Evolutionary conservation across 805 yeast species (phyloP).

Genomic region (Yamadazyma takamatsuzukensis): DNA sequence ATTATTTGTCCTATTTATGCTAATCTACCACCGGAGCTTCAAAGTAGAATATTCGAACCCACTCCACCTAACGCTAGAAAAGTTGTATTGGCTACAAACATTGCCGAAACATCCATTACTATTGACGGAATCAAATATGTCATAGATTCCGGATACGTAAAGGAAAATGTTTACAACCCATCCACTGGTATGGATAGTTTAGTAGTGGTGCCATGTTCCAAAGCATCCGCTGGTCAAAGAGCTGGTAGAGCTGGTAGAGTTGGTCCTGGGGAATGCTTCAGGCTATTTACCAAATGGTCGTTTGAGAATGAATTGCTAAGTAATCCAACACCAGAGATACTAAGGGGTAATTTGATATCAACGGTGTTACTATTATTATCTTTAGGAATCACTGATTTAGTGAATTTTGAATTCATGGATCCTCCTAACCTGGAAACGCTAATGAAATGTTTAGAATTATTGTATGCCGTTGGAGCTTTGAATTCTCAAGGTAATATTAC

Average conservation of each 20-base stretch:
- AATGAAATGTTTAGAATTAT: slow-evolving; percentile 69
- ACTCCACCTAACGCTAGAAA: slow-evolving; percentile 78
- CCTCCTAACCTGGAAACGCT: slow-evolving; percentile 75
- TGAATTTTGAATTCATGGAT: slow-evolving; percentile 87
- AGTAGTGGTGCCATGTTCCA: slow-evolving; percentile 43
- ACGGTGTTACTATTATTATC: slow-evolving; percentile 76
- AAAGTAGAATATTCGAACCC: slow-evolving; percentile 77
- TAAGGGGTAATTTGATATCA: slow-evolving; percentile 74
- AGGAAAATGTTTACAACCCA: slow-evolving; percentile 41
- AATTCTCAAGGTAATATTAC: slow-evolving; percentile 79
- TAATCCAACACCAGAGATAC: slow-evolving; percentile 88
- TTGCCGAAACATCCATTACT: slow-evolving; percentile 55
- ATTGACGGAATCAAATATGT: slow-evolving; percentile 42
- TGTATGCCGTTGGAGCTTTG: slow-evolving; percentile 86
- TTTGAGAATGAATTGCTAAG: slow-evolving; percentile 72
- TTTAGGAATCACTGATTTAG: slow-evolving; percentile 77
- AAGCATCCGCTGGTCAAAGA: slow-evolving; percentile 71
- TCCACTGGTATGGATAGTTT: slow-evolving; percentile 44
- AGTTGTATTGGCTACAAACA: slow-evolving; percentile 91
- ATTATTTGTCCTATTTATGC: slow-evolving; percentile 87
- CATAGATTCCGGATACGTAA: slow-evolving; percentile 44
- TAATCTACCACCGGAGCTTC: slow-evolving; percentile 82
- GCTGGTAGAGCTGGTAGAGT: slow-evolving; percentile 74
- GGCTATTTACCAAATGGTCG: slow-evolving; percentile 83
- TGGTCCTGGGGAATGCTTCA: slow-evolving; percentile 52